Base-by-base conservation (phyloP, 257 asterid species). In the Solanum clarkiae region DNA sequence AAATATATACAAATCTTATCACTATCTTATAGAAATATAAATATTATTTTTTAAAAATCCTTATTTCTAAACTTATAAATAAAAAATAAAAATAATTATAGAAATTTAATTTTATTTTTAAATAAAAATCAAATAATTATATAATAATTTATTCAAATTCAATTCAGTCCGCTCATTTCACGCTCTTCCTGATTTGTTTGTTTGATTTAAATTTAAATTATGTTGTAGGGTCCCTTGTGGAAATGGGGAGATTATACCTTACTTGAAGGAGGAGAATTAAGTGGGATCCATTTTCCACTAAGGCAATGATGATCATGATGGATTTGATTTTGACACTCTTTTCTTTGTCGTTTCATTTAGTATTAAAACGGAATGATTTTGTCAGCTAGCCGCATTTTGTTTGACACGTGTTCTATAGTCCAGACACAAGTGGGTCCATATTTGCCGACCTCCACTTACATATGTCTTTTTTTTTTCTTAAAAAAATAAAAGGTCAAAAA, bases 211-310 rank as follows among this genome's bases (percentile, higher is more conserved):
- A 56, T 8, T 60, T 60, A 22, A 60, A 22, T 62, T 15, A 15
- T 32, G 22, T 32, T 68, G 3, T 8, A 45, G 47, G 6, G 10
- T 15, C 8, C 51, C 4, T 16, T 6, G 45, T 17, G 22, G 51
- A 40, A 40, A 9, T 40, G 29, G 1, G 26, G 17, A 5, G 57
- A 83, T 85, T 86, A 91, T 90, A 59, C 93, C 85, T 90, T 92
- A 56, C 95, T 92, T 91, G 82, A 65, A 54, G 80, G 47, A 85
- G 55, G 86, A 59, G 92, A 85, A 79, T 16, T n/a, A 1, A 8
- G 51, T 49, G 74, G 84, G 84, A 17, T 65, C 80, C 55, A 63
- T n/a, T 26, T 15, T 42, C 84, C 84, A 80, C 65, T n/a, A 54
- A 8, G 16, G 2, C 1, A 29, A 14, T 26, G 26, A 80, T 44